Evolutionary conservation across 306 rosid species (phyloP).

Genomic region (Cajanus cajan): DNA sequence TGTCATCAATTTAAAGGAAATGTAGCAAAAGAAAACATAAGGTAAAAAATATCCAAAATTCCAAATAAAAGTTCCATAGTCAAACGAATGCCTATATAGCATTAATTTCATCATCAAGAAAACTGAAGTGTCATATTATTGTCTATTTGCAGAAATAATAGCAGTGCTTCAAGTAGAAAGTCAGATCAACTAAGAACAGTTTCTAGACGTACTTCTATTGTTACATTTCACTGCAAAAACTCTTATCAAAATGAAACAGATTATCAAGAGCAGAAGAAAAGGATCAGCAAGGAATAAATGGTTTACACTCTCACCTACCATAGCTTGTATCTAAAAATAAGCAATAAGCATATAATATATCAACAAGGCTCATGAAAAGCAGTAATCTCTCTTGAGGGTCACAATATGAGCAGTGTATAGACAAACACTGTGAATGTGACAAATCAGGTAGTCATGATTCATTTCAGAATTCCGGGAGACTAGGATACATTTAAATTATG

Average conservation of each 20-base stretch:
- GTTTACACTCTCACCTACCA: not conserved
- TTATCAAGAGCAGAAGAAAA: not conserved
- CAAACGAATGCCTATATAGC: not conserved
- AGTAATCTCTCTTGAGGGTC: not conserved
- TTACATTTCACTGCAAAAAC: not conserved
- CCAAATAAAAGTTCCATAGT: not conserved
- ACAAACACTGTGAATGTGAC: not conserved
- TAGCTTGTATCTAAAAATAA: not conserved
- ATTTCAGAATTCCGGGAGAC: not conserved
- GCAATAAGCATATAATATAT: not conserved
- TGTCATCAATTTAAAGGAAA: slow-evolving; percentile 21
- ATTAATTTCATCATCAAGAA: not conserved
- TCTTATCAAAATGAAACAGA: not conserved
- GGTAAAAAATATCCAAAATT: not conserved
- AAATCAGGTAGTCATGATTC: not conserved
- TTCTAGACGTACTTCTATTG: not conserved
- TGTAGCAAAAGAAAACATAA: not conserved
- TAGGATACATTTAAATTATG: not conserved
- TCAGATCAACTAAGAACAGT: not conserved
- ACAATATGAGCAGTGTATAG: not conserved
- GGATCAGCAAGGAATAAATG: not conserved
- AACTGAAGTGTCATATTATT: not conserved
- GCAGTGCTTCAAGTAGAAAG: not conserved
- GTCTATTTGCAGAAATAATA: not conserved
- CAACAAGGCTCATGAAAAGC: not conserved